Evolutionary conservation across 768 basidiomycete species (phyloP).

Genomic region (Lentinula aciculospora): DNA sequence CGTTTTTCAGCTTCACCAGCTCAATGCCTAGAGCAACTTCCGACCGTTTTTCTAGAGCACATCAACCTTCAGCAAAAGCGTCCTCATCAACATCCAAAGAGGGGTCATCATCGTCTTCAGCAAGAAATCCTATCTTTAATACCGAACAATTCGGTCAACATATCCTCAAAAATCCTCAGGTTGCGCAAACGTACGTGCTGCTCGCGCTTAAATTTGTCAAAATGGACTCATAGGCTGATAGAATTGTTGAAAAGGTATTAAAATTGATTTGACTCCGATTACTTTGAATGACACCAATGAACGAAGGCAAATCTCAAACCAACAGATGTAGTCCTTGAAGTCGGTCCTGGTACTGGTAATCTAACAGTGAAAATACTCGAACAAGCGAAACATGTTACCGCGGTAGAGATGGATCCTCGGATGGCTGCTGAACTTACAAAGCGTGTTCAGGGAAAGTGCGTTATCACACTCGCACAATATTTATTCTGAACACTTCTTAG

Average conservation of each 20-base stretch:
- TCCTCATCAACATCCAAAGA: slow-evolving; percentile 22
- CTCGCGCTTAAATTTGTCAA: neutral
- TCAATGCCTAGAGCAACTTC: slow-evolving; percentile 78
- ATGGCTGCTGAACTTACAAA: slow-evolving; percentile 99
- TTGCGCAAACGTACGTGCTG: slow-evolving; percentile 74
- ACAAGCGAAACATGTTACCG: slow-evolving; percentile 87
- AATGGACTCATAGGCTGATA: slow-evolving; percentile 18
- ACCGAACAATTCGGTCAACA: slow-evolving; percentile 96
- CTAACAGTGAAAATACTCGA: slow-evolving; percentile 91
- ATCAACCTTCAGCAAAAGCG: slow-evolving; percentile 56
- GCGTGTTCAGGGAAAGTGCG: slow-evolving; percentile 96
- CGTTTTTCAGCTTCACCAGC: neutral
- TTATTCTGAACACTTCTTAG: slow-evolving; percentile 31
- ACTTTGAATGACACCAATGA: neutral
- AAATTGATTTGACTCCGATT: neutral
- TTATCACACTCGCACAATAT: slow-evolving; percentile 16
- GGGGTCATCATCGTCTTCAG: slow-evolving; percentile 36
- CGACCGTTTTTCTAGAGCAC: slow-evolving; percentile 65
- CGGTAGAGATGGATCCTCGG: slow-evolving; percentile 96
- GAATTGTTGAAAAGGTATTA: slow-evolving; percentile 58
- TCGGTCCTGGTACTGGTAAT: slow-evolving; percentile 97
- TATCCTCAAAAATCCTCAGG: slow-evolving; percentile 90
- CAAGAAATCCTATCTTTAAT: slow-evolving; percentile 89
- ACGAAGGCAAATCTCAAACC: slow-evolving; percentile 82
- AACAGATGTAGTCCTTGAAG: slow-evolving; percentile 94